Conservation (phyloP, 2,329 filamentous ascomycete genomes). For the Blastomyces gilchristii region DNA sequence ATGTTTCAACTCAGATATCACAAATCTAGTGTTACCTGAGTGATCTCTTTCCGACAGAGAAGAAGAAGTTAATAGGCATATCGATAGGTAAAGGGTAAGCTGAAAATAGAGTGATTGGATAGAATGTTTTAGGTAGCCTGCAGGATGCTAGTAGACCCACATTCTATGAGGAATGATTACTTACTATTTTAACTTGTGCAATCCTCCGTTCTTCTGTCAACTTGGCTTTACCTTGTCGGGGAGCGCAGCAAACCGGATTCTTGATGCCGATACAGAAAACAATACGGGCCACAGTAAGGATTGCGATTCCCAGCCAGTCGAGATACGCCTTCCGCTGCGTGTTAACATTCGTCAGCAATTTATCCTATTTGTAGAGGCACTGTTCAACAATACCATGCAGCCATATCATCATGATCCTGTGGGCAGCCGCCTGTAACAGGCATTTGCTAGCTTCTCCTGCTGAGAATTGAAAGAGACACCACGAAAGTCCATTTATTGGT, state of each 20-base stretch:
- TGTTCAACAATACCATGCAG: no score
- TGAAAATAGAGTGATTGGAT: no score
- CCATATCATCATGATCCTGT: not conserved
- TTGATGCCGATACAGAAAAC: not conserved
- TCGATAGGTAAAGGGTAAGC: not conserved
- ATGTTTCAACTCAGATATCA: not conserved
- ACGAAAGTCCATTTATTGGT: not conserved
- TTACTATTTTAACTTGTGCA: not conserved
- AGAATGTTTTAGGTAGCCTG: not conserved
- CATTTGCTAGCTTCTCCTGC: not conserved
- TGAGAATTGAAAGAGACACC: not conserved
- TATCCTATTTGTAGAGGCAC: not conserved
- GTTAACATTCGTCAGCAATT: not conserved
- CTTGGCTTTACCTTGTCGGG: not conserved
- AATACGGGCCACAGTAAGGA: not conserved
- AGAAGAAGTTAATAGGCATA: no score
- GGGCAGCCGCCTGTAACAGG: not conserved
- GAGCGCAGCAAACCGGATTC: not conserved
- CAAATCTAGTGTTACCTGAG: not conserved
- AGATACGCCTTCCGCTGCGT: not conserved
- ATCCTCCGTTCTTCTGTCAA: not conserved
- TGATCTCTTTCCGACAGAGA: not conserved
- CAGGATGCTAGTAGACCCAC: not conserved
- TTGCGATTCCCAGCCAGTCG: not conserved
- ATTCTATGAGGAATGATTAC: not conserved